A percentile compares a stretch with the other conserved stretches of the same genome.
These are phyloP conservation scores for Butyriboletus loyo DNA, from an alignment of 768 basidiomycete genomes.

Conservation along the genomic window DNA sequence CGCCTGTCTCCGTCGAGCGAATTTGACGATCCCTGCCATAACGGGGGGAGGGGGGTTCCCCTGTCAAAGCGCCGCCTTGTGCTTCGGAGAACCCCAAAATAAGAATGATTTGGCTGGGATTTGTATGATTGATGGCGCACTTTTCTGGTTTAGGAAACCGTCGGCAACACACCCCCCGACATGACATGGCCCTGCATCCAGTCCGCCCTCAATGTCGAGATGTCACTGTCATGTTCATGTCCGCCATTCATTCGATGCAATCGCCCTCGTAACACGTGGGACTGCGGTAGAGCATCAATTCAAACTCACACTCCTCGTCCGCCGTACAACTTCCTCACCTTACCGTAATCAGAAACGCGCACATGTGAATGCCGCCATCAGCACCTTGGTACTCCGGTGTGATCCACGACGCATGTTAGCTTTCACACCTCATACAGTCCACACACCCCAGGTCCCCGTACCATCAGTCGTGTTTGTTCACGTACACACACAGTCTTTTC, in stretches of 20 bases:
- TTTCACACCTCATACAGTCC: conserved; percentile 34
- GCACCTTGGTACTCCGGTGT: conserved; percentile 25
- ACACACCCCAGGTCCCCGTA: conserved; percentile 35
- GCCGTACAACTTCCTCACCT: conserved; percentile 30
- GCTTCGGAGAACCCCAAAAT: conserved; percentile 26
- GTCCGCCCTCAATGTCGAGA: conserved; percentile 21
- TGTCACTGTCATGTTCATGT: conserved; percentile 30
- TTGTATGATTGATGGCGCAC: conserved; percentile 28
- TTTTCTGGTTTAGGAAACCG: conserved; percentile 19
- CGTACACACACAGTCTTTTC: conserved; percentile 32
- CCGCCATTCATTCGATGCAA: conserved; percentile 10
- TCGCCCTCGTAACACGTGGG: conserved; percentile 12
- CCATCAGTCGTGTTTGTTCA: conserved; percentile 32
- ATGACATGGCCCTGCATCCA: conserved; percentile 19
- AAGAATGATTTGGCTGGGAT: conserved; percentile 18
- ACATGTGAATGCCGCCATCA: conserved; percentile 35
- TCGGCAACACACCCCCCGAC: conserved; percentile 29
- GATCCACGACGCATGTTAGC: conserved; percentile 30
- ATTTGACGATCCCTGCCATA: conserved; percentile 30
- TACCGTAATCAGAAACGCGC: conserved; percentile 33
- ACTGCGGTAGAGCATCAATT: conserved; percentile 20
- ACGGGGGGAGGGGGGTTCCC: conserved; percentile 9
- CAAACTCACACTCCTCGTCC: conserved; percentile 13
- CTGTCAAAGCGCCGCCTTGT: conserved; percentile 21
- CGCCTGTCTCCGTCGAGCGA: not conserved